phyloP scores from a whole-genome alignment of 2,329 filamentous ascomycete genomes.

The Cladosporium velox region DNA sequence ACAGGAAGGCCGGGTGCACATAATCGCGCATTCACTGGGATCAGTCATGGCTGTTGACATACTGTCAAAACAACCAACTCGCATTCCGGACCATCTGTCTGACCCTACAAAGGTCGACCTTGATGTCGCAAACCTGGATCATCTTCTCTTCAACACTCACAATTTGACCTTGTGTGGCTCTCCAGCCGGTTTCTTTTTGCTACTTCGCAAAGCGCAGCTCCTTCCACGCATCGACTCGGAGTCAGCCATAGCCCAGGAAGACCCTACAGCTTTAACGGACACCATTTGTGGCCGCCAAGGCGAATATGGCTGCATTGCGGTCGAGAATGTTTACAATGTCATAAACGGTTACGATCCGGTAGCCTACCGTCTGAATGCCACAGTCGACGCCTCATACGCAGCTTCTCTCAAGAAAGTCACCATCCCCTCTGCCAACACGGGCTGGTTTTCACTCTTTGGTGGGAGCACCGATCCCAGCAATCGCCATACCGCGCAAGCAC shows the following conservation, averaged over 20 bases:
- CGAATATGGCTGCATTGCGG: conserved; percentile 83
- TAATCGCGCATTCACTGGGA: conserved; percentile 90
- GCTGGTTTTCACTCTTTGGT: conserved; percentile 47
- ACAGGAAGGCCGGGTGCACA: conserved; percentile 78
- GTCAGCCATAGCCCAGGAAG: conserved; percentile 72
- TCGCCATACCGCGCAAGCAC: conserved; percentile 34
- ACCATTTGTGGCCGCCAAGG: conserved; percentile 76
- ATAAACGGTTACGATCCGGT: conserved; percentile 78
- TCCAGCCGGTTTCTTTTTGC: conserved; percentile 87
- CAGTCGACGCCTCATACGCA: conserved; percentile 80
- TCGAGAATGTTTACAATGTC: conserved; percentile 96
- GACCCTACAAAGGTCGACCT: conserved; percentile 35
- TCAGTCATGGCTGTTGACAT: conserved; percentile 94
- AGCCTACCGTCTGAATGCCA: conserved; percentile 87
- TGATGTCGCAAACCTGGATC: conserved; percentile 40
- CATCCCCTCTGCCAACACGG: conserved; percentile 70
- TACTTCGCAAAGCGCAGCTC: conserved; percentile 73
- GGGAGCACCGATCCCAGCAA: conserved; percentile 33
- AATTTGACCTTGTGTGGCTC: conserved; percentile 89
- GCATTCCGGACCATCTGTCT: conserved; percentile 52
- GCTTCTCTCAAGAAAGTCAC: conserved; percentile 73
- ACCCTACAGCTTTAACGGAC: conserved; percentile 51
- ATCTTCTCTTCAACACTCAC: conserved; percentile 88
- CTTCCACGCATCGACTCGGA: conserved; percentile 73
- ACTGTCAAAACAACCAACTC: conserved; percentile 82